These are phyloP conservation scores for Corinectria fuckeliana DNA, from an alignment of 2,329 filamentous ascomycete genomes.

Conservation along the genomic window DNA sequence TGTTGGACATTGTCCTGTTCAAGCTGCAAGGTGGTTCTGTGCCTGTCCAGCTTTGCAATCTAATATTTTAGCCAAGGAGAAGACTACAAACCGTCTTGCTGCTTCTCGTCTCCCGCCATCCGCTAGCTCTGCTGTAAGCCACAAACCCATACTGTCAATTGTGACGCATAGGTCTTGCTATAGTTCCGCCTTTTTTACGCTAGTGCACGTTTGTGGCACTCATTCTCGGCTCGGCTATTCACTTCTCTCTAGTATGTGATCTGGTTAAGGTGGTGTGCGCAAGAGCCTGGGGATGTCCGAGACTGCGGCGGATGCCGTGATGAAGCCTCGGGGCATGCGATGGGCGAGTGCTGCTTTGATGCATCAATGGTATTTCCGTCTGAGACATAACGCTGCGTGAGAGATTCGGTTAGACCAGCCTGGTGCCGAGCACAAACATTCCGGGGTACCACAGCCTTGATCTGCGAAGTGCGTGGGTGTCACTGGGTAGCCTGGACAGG, in stretches of 20 bases:
- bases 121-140: not conserved
- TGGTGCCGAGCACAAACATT: not conserved
- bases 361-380: too few relatives aligned
- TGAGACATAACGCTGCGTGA: not conserved
- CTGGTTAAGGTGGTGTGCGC: slow-evolving; percentile 32
- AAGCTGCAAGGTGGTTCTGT: not conserved
- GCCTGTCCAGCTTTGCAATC: not conserved
- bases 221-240: not conserved
- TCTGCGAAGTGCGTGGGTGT: slow-evolving; percentile 7
- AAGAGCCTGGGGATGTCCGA: slow-evolving; percentile 23
- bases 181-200: not conserved
- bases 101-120: not conserved
- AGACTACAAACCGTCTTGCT: too few relatives aligned
- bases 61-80: too few relatives aligned
- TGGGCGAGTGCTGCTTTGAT: not conserved
- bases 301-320: not conserved
- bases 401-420: not conserved
- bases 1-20: not conserved
- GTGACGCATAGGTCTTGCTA: not conserved
- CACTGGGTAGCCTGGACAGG: slow-evolving; percentile 22
- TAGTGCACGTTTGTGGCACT: not conserved
- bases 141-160: not conserved
- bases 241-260: slow-evolving; percentile 28
- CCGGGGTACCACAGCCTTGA: not conserved
- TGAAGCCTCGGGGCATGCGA: not conserved